Conservation (phyloP, 2,329 filamentous ascomycete genomes). For the Penicillium sp. region DNA sequence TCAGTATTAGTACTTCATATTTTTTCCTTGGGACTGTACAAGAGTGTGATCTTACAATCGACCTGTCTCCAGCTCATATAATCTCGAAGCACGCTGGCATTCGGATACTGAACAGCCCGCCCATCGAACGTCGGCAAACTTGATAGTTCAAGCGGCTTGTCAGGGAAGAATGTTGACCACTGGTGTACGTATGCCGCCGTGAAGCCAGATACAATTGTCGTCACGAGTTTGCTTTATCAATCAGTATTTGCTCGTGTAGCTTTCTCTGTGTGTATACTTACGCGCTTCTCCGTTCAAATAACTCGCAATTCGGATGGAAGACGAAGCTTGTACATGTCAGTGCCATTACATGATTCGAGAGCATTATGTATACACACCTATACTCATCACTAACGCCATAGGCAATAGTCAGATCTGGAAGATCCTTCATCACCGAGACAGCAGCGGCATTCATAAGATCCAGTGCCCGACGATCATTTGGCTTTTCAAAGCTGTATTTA, state of each 20-base stretch:
- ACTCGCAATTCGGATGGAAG: conserved; percentile 72
- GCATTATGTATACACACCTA: conserved; percentile 35
- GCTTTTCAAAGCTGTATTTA: conserved; percentile 83
- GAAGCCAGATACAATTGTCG: conserved; percentile 88
- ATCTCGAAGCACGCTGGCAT: conserved; percentile 75
- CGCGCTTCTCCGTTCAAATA: conserved; percentile 84
- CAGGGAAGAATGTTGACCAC: conserved; percentile 73
- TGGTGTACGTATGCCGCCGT: conserved; percentile 82
- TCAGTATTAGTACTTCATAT: not conserved
- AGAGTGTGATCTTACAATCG: conserved; percentile 63
- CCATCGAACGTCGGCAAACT: conserved; percentile 84
- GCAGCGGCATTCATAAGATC: conserved; percentile 94
- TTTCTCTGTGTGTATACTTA: conserved; percentile 43
- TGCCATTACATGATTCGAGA: not conserved
- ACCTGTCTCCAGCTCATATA: conserved; percentile 97
- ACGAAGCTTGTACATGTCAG: conserved; percentile 63
- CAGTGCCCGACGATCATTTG: conserved; percentile 82
- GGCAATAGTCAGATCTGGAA: conserved; percentile 80
- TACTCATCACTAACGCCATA: conserved; percentile 97
- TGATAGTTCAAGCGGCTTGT: conserved; percentile 65
- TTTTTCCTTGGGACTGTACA: no score
- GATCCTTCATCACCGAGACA: conserved; percentile 73
- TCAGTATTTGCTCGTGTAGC: not conserved
- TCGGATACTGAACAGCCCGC: conserved; percentile 84
- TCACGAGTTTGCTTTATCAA: conserved; percentile 71